Base-by-base conservation (phyloP, 208 protist genomes). In the Leishmania aethiopica region DNA sequence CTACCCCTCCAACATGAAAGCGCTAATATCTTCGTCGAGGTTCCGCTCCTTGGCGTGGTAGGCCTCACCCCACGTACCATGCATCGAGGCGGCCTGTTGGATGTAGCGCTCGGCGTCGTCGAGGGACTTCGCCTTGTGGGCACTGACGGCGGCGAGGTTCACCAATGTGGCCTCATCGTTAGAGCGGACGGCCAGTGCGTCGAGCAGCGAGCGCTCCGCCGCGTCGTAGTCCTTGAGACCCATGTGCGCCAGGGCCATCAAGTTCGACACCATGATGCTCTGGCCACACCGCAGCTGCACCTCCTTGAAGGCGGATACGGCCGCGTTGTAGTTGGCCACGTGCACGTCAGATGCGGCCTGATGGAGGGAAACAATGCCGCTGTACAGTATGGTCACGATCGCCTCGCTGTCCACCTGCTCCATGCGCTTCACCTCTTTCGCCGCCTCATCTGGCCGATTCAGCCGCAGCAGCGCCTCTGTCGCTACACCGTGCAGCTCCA, bases 381-480 rank as follows among this genome's bases (percentile, higher is more conserved):
- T 79, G 66, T 85, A 88, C 28, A 99, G 79, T n/a, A 96, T 79
- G 19, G 95, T 94, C 17, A 96, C 45, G 15, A 94, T 80, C 4
- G 94, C 89, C 79, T 98, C 96, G 42, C 97, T 91, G 83, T 98
- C 92, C 35, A 91, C n/a, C 69, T 92, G 79, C 77, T 95, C 89
- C 95, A 99, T 98, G 28, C 40, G 75, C 60, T 89, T 86, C 32
- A 97, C 86, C 84, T 97, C 90, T 22, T 82, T 76, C 35, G 86
- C 79, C 1, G 97, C 96, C 72, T 95, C 82, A 59, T 98, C 97
- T 15, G 85, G 59, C 13, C 95, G 89, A 82, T 96, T 88, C 57
- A 98, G 81, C 8, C 87, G 78, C 51, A 98, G 86, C 49, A 97
- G 80, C 11, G 86, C 87, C 76, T 97, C 93, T 28, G 93, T 86